These are phyloP conservation scores for Camelina sativa DNA, from an alignment of 345 rosid species.

Conservation along the genomic window DNA sequence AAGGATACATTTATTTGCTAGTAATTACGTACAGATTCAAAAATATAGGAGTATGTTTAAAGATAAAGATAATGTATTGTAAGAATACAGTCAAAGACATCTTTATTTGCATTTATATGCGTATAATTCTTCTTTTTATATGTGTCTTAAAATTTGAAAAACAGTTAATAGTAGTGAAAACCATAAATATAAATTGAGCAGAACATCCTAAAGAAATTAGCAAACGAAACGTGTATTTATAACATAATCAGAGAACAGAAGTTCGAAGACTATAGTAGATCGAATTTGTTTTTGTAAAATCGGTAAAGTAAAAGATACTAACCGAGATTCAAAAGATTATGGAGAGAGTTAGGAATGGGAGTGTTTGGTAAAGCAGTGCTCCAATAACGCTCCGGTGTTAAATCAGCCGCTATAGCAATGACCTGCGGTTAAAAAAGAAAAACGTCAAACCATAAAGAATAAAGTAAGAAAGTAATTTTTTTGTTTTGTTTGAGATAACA, in stretches of 20 bases:
- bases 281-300: background rate
- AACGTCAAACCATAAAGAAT: background rate
- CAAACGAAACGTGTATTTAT: background rate
- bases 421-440: background rate
- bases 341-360: slow-evolving; percentile 46
- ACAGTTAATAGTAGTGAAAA: background rate
- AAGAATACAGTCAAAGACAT: slow-evolving; percentile 8
- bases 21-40: background rate
- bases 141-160: background rate
- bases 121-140: background rate
- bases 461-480: background rate
- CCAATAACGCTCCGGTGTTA: slow-evolving; percentile 45
- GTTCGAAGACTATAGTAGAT: background rate
- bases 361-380: slow-evolving; percentile 43
- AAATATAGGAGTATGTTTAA: background rate
- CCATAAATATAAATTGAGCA: background rate
- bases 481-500: background rate
- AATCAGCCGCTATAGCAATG: slow-evolving; percentile 36
- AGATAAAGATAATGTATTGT: background rate
- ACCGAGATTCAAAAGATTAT: slow-evolving; percentile 37
- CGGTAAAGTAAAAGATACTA: background rate
- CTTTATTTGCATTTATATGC: slow-evolving; percentile 9
- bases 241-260: background rate
- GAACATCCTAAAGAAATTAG: background rate
- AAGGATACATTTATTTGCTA: background rate